These are phyloP conservation scores for Streptanthus diversifolius DNA, from an alignment of 345 rosid species.

Conservation along the genomic window DNA sequence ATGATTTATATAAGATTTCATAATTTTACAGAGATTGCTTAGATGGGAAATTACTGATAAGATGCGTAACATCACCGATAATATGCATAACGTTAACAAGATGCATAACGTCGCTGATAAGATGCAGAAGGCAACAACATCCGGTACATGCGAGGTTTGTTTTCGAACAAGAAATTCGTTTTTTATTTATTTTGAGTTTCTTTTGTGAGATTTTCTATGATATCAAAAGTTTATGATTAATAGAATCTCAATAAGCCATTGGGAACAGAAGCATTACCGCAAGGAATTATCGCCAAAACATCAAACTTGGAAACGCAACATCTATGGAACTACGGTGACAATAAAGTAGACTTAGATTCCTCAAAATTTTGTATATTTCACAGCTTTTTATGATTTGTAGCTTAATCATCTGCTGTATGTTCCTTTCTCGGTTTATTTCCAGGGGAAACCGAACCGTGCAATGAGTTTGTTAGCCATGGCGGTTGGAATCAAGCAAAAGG, in stretches of 20 bases:
- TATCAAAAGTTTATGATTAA: not conserved
- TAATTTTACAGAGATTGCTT: conserved; percentile 47
- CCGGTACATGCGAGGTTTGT: conserved; percentile 62
- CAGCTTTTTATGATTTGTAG: not conserved
- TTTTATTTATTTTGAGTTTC: not conserved
- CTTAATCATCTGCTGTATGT: not conserved
- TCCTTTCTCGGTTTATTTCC: conserved; percentile 1
- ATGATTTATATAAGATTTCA: not conserved
- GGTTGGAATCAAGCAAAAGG: conserved; percentile 72
- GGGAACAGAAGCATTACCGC: conserved; percentile 61
- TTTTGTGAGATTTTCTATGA: not conserved
- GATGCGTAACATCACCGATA: conserved; percentile 35
- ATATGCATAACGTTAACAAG: conserved; percentile 41
- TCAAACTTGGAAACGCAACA: conserved; percentile 61
- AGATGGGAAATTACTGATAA: conserved; percentile 45
- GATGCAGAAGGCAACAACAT: conserved; percentile 34
- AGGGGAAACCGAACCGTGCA: conserved; percentile 39
- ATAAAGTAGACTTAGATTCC: not conserved
- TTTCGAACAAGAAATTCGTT: not conserved
- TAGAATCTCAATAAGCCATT: conserved; percentile 50
- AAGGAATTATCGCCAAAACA: conserved; percentile 55
- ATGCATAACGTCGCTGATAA: conserved; percentile 35
- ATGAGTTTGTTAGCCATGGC: conserved; percentile 65
- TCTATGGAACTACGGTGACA: conserved; percentile 43
- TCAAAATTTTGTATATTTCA: not conserved